Evolutionary conservation across 2,329 filamentous ascomycete genomes (phyloP), one percentile per base, ranked within the genome.

Genomic region (Ophioceras dolichostomum): DNA sequence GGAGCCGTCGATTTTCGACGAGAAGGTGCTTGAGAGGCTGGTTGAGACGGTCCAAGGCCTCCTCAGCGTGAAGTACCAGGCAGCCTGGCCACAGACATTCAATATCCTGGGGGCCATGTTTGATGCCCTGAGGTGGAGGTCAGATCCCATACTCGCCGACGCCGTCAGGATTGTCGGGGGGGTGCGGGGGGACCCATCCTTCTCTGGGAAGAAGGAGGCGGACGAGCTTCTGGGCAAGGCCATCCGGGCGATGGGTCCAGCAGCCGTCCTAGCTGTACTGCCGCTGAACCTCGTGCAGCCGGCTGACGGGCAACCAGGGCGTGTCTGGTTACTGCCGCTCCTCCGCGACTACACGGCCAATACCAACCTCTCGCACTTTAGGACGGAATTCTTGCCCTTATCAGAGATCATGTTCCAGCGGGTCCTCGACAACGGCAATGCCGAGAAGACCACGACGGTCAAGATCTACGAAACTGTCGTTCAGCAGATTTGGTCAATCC

Each of bases 391-490:
- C 57, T 77, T 95, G 5, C 87, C 91, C 13, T 65, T 98, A 18
- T 96, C 89, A 54, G 83, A 94, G 55, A 63, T 73, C 35, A 83
- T 98, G 68, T 95, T 89, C 57, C 85, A 96, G 55, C 78, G 75
- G 46, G 83, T 96, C 5, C 65, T 94, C 33, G 81, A 94, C 43
- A 83, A 93, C 49, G 84, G 83, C 12, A 65, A 74, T 17, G 77
- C 76, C 12, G 83, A 89, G 53, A 95, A 94, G 68, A 91, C 86
- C 0, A 88, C 94, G 72, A 87, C 96, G 56, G 74, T 91, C 53
- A 98, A 98, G 67, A 93, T 98, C 41, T 98, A 91, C 55, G 89
- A 98, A 61, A 96, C 91, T 0, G 67, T 98, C 4, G 85, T 98
- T 8, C 83, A 93, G 47, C 91, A 98, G 54, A 88, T 89, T 30